Percentiles rank a stretch among this genome's conserved stretches.
phyloP scores from a whole-genome alignment of 2,329 filamentous ascomycete genomes.

The Microdochium trichocladiopsis region DNA sequence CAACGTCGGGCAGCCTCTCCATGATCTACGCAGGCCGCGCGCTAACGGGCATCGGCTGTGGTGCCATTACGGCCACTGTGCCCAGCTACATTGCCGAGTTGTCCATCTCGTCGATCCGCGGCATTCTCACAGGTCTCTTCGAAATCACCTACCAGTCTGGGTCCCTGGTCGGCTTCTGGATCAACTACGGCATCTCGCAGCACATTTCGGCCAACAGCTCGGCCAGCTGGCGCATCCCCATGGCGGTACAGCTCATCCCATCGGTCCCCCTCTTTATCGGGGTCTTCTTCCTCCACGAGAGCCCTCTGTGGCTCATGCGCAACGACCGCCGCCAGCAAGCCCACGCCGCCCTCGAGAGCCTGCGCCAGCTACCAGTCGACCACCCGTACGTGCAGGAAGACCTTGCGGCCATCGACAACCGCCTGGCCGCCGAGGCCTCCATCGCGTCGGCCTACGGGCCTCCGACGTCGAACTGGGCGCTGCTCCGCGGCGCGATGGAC shows the following conservation, averaged over 20 bases:
- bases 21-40: conserved; percentile 49
- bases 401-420: conserved; percentile 33
- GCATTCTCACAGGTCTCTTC: conserved; percentile 47
- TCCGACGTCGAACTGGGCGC: conserved; percentile 13
- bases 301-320: conserved; percentile 33
- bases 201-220: conserved; percentile 23
- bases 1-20: conserved; percentile 29
- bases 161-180: conserved; percentile 42
- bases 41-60: conserved; percentile 49
- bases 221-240: conserved; percentile 39
- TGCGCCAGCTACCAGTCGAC: conserved; percentile 35
- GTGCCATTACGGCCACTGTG: conserved; percentile 50
- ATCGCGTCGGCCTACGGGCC: conserved; percentile 23
- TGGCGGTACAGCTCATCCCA: conserved; percentile 38
- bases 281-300: conserved; percentile 33
- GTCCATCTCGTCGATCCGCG: conserved; percentile 50
- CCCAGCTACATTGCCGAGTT: conserved; percentile 59
- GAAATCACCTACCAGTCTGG: conserved; percentile 48
- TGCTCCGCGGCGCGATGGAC: conserved; percentile 23
- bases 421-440: conserved; percentile 24
- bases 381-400: conserved; percentile 37
- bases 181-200: conserved; percentile 35
- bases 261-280: conserved; percentile 33
- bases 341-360: conserved; percentile 26
- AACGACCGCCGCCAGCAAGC: conserved; percentile 31